Evolutionary conservation across 495 filamentous ascomycete genomes (phyloP).

Genomic region (Penicillium odoratum): DNA sequence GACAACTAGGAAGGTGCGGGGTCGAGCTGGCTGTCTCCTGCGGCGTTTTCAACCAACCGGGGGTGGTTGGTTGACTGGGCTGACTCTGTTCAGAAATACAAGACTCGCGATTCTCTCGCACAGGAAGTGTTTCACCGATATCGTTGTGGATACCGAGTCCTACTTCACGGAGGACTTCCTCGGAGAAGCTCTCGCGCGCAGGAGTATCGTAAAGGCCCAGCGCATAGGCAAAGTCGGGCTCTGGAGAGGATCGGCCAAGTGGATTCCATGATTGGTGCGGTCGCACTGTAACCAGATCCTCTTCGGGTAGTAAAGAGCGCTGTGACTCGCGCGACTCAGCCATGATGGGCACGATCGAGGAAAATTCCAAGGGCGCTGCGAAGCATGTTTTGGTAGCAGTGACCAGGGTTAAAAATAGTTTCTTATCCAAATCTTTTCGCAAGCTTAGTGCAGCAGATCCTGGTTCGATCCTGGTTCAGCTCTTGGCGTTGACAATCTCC

Average conservation of each 20-base stretch:
- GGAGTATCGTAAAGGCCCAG: not conserved
- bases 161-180: constrained; percentile 23
- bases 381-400: not conserved
- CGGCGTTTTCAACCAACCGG: constrained; percentile 19
- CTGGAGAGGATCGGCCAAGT: constrained; percentile 16
- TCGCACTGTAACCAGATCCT: constrained; percentile 12
- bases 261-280: constrained; percentile 25
- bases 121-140: constrained; percentile 11
- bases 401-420: not conserved
- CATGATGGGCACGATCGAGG: constrained; percentile 9
- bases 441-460: not conserved
- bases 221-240: constrained; percentile 12
- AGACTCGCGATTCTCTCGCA: constrained; percentile 9
- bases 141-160: constrained; percentile 24
- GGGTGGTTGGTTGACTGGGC: constrained; percentile 10
- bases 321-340: constrained; percentile 23
- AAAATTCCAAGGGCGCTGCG: not conserved
- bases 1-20: constrained; percentile 18
- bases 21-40: constrained; percentile 5
- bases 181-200: constrained; percentile 17
- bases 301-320: constrained; percentile 22
- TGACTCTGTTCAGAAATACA: constrained; percentile 1
- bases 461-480: not conserved
- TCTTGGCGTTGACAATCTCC: not conserved
- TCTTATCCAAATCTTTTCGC: not conserved